Percentiles rank a stretch among this genome's conserved stretches.
Conservation (phyloP, 768 basidiomycete species). For the Xerocomus spinulosus region DNA sequence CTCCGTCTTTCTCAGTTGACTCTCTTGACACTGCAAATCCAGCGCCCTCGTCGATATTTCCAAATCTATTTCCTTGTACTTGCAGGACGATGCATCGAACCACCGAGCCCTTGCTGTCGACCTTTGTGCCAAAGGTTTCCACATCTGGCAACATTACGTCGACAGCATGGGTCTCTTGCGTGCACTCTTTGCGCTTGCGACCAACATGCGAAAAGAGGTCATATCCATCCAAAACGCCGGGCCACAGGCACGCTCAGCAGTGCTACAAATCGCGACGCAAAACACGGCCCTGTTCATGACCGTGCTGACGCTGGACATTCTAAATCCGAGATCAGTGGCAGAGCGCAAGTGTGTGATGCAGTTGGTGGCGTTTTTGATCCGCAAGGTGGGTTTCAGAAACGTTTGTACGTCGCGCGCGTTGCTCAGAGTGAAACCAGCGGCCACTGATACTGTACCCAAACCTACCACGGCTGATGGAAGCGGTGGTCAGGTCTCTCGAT, state of each 20-base stretch:
- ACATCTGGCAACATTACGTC: conserved; percentile 91
- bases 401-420: neutral
- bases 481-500: conserved; percentile 94
- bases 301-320: conserved; percentile 84
- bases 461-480: conserved; percentile 83
- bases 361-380: conserved; percentile 87
- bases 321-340: conserved; percentile 67
- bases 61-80: conserved; percentile 71
- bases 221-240: conserved; percentile 65
- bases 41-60: conserved; percentile 70
- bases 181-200: conserved; percentile 76
- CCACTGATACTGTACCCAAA: conserved; percentile 82
- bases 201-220: conserved; percentile 63
- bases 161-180: conserved; percentile 88
- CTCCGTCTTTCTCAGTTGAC: neutral
- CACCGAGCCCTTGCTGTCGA: conserved; percentile 80
- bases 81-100: conserved; percentile 66
- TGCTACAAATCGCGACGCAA: conserved; percentile 76
- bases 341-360: conserved; percentile 89
- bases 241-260: conserved; percentile 75
- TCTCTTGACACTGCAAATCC: neutral
- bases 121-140: conserved; percentile 85
- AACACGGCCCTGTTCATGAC: conserved; percentile 93
- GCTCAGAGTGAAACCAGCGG: conserved; percentile 42
- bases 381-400: conserved; percentile 52